Percentiles rank a stretch among this genome's conserved stretches.
Evolutionary conservation across 352 stramenopile genomes (phyloP).

Genomic region (Globisporangium paddicum): DNA sequence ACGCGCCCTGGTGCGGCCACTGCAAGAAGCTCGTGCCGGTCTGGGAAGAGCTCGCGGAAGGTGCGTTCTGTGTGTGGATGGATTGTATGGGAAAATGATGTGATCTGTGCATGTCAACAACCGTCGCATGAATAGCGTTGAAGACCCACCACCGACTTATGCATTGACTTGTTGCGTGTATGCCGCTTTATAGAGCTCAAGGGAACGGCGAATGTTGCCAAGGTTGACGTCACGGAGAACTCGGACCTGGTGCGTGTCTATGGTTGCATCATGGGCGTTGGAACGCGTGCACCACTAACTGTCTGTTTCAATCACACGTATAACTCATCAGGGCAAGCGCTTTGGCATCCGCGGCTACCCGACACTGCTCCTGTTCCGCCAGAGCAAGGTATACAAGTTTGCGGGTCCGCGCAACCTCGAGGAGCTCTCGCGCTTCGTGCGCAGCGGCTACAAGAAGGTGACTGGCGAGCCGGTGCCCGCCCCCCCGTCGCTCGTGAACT

Average conservation of each 20-base stretch:
- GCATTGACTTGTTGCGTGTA: background rate
- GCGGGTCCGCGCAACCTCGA: conserved; percentile 46
- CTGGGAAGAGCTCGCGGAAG: conserved; percentile 77
- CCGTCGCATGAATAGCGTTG: background rate
- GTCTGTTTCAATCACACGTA: background rate
- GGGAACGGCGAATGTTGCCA: conserved; percentile 86
- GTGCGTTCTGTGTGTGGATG: conserved; percentile 13
- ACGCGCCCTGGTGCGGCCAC: conserved; percentile 72
- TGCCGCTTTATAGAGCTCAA: conserved; percentile 52
- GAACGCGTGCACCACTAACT: background rate
- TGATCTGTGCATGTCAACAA: background rate
- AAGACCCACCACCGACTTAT: background rate
- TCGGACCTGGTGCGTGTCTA: conserved; percentile 30
- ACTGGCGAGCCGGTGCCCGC: conserved; percentile 28
- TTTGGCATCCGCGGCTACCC: conserved; percentile 82
- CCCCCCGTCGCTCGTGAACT: conserved; percentile 30
- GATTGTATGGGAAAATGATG: background rate
- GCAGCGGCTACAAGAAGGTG: conserved; percentile 54
- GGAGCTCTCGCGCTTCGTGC: conserved; percentile 54
- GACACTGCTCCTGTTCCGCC: conserved; percentile 72
- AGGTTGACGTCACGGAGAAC: conserved; percentile 86
- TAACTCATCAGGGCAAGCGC: conserved; percentile 42
- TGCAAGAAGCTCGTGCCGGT: conserved; percentile 54
- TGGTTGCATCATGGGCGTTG: conserved; percentile 1
- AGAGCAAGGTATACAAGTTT: conserved; percentile 81